phyloP scores from a whole-genome alignment of 2,329 filamentous ascomycete genomes.

The Ilyonectria robusta region DNA sequence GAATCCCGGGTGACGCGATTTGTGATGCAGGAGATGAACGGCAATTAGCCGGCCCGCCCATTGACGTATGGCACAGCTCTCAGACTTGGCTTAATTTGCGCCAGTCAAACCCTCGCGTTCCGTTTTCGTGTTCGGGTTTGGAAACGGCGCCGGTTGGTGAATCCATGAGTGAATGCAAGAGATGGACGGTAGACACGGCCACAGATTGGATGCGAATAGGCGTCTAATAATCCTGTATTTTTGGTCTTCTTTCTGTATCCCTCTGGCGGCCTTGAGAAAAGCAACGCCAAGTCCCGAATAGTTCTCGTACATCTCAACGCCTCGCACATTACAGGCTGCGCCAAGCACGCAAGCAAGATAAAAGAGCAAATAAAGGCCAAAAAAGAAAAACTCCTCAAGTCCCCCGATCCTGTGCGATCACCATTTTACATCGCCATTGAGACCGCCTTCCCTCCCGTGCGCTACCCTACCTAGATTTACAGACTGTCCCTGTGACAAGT shows the following conservation, averaged over 20 bases:
- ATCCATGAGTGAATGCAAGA: background rate
- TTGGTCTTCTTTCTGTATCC: background rate
- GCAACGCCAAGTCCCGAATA: conserved; percentile 25
- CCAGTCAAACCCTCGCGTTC: background rate
- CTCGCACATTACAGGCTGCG: conserved; percentile 27
- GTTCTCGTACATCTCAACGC: conserved; percentile 27
- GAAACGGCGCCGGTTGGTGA: background rate
- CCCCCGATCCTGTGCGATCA: conserved; percentile 12
- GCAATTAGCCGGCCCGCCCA: conserved; percentile 28
- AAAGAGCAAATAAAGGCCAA: background rate
- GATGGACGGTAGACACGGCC: background rate
- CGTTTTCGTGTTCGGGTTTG: conserved; percentile 46
- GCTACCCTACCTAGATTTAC: conserved; percentile 18
- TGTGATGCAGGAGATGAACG: conserved; percentile 26
- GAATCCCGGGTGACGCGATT: conserved; percentile 43
- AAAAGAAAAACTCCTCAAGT: conserved; percentile 7
- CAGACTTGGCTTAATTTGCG: conserved; percentile 22
- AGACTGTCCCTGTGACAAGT: background rate
- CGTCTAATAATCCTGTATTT: background rate
- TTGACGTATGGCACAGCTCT: conserved; percentile 1
- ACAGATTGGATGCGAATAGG: background rate
- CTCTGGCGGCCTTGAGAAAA: conserved; percentile 13
- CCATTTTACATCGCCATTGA: conserved; percentile 17
- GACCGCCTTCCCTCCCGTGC: conserved; percentile 1
- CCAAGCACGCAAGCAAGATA: conserved; percentile 1